Conservation (phyloP, 768 basidiomycete genomes). For the Amanita pseudoporphyria region DNA sequence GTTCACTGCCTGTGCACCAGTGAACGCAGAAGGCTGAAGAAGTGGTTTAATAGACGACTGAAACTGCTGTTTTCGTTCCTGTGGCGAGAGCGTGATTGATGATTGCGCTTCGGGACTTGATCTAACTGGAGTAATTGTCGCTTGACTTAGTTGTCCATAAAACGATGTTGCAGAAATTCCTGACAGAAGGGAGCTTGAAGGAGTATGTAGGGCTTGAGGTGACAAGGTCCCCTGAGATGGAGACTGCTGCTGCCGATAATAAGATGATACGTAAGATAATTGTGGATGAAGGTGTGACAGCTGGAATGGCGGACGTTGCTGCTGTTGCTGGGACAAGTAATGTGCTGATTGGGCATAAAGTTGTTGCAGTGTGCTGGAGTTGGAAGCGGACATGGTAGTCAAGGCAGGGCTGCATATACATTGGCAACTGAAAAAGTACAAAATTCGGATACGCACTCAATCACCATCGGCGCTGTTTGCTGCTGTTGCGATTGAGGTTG, state of each 20-base stretch:
- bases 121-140: slow-evolving; percentile 10
- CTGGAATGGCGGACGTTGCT: slow-evolving; percentile 19
- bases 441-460: slow-evolving; percentile 47
- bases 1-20: slow-evolving; percentile 59
- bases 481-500: slow-evolving; percentile 16
- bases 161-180: slow-evolving; percentile 22
- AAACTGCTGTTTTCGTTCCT: slow-evolving; percentile 49
- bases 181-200: slow-evolving; percentile 37
- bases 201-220: slow-evolving; percentile 59
- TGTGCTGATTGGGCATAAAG: slow-evolving; percentile 28
- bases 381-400: slow-evolving; percentile 38
- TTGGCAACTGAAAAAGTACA: slow-evolving; percentile 9
- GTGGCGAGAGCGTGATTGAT: slow-evolving; percentile 26
- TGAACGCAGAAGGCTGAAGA: slow-evolving; percentile 49
- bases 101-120: slow-evolving; percentile 15
- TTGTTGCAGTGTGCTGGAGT: slow-evolving; percentile 31
- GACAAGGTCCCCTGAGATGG: slow-evolving; percentile 55
- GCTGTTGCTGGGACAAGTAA: slow-evolving; percentile 21
- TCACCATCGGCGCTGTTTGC: slow-evolving; percentile 38
- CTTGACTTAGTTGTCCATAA: slow-evolving; percentile 18
- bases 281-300: slow-evolving; percentile 17
- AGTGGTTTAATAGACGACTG: slow-evolving; percentile 42
- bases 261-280: slow-evolving; percentile 11
- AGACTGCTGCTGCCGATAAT: slow-evolving; percentile 25
- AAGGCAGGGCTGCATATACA: slow-evolving; percentile 43